These are phyloP conservation scores for Microglena sp. DNA, from an alignment of 139 green algal genomes.

Conservation along the genomic window DNA sequence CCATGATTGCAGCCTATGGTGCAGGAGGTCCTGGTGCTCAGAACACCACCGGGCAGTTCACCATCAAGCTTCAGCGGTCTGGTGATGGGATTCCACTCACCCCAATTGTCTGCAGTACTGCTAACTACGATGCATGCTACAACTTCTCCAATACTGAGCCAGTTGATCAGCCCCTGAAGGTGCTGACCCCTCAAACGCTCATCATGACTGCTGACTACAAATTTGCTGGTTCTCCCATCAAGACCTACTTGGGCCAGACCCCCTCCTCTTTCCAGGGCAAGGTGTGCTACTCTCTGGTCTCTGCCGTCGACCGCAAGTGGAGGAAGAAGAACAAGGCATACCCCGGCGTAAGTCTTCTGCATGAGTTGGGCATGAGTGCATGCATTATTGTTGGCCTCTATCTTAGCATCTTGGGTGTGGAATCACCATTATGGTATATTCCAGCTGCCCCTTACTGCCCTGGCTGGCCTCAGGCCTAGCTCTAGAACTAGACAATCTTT, in stretches of 20 bases:
- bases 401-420: neutral
- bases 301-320: constrained; percentile 19
- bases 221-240: neutral
- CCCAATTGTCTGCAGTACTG: no score
- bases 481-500: neutral
- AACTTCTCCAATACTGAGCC: no score
- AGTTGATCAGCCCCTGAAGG: no score
- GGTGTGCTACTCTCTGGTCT: constrained; percentile 8
- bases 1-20: no score
- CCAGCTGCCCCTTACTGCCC: neutral
- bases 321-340: constrained; percentile 32
- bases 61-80: no score
- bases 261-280: neutral
- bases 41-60: no score
- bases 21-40: no score
- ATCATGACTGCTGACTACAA: no score
- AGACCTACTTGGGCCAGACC: neutral
- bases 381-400: neutral
- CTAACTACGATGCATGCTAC: no score
- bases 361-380: neutral
- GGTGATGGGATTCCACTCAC: no score
- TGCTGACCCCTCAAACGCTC: no score
- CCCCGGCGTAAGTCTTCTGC: constrained; percentile 15
- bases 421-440: neutral
- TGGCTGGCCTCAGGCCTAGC: no score